phyloP scores from a whole-genome alignment of 306 rosid species.

The Rubus idaeus region DNA sequence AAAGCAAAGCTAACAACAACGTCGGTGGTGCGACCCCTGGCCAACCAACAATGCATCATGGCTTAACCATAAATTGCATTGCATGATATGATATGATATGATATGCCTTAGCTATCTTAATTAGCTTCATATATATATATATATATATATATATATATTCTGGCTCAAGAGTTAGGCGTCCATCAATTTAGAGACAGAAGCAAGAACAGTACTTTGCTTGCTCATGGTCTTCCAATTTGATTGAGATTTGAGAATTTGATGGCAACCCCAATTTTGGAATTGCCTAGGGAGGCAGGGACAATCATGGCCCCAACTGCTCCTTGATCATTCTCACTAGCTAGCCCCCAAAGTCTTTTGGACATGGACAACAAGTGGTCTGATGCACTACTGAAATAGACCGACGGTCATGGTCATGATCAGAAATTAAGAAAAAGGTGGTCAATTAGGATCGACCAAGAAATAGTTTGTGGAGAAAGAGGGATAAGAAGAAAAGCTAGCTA shows the following conservation, averaged over 20 bases:
- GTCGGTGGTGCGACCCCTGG: conserved; percentile 47
- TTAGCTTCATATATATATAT: neutral
- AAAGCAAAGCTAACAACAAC: neutral
- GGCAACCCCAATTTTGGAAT: conserved; percentile 18
- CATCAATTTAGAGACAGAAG: neutral
- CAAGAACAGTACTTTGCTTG: neutral
- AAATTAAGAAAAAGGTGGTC: neutral
- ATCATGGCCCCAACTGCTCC: conserved; percentile 38
- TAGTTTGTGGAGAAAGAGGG: neutral
- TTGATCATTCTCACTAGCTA: conserved; percentile 8
- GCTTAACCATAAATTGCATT: neutral
- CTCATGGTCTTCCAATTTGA: neutral
- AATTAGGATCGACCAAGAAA: neutral
- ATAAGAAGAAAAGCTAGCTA: neutral
- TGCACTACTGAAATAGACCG: neutral
- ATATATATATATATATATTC: neutral
- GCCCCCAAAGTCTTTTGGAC: neutral
- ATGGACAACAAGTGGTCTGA: conserved; percentile 17
- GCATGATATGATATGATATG: conserved; percentile 1
- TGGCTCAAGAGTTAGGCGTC: neutral
- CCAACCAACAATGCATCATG: conserved; percentile 38
- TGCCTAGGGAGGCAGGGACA: conserved; percentile 51
- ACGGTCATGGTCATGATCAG: neutral
- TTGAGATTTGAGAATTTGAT: conserved; percentile 9
- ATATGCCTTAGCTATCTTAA: neutral